Conservation (phyloP, 768 basidiomycete species). For the Hirschioporus abietinus region DNA sequence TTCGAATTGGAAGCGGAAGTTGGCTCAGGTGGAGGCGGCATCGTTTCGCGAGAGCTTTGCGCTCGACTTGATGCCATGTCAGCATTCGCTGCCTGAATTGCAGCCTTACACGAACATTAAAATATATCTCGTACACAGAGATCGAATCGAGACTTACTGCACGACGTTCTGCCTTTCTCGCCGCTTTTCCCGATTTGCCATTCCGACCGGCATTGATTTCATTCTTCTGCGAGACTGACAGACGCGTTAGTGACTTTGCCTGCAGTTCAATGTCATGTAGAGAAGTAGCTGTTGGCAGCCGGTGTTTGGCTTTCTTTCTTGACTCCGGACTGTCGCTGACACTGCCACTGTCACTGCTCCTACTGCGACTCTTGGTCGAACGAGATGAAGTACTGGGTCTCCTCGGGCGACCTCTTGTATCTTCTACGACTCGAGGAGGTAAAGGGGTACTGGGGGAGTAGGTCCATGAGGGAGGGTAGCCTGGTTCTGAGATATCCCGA, state of each 20-base stretch:
- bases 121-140: neutral
- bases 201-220: neutral
- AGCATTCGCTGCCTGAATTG: neutral
- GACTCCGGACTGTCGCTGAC: conserved; percentile 46
- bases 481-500: conserved; percentile 30
- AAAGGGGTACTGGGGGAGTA: conserved; percentile 18
- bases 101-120: neutral
- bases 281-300: conserved; percentile 48
- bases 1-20: neutral
- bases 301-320: conserved; percentile 52
- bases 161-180: neutral
- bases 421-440: conserved; percentile 12
- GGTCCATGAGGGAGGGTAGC: conserved; percentile 25
- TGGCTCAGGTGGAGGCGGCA: neutral
- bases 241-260: neutral
- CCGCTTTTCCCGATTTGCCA: neutral
- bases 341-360: conserved; percentile 30
- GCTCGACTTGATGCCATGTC: neutral
- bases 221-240: neutral
- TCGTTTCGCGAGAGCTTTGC: neutral
- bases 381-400: conserved; percentile 52
- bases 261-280: conserved; percentile 21
- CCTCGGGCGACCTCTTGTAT: conserved; percentile 21
- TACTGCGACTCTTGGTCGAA: conserved; percentile 50
- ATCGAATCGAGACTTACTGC: neutral